These are phyloP conservation scores for Lachnellula subtilissima DNA, from an alignment of 2,329 filamentous ascomycete genomes.

Conservation along the genomic window DNA sequence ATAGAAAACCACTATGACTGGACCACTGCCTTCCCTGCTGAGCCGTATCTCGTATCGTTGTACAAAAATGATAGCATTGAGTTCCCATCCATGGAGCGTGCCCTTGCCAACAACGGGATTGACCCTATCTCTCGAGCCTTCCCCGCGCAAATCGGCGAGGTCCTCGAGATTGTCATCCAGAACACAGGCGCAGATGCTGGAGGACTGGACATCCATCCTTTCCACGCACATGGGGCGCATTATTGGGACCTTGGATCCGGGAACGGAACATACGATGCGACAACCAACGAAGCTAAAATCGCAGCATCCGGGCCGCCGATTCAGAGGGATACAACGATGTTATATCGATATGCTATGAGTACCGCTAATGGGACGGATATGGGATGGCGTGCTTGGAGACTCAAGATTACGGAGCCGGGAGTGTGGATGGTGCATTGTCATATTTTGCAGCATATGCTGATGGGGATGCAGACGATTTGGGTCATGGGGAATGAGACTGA, in stretches of 20 bases:
- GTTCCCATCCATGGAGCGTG: slow-evolving; percentile 40
- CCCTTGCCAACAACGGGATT: slow-evolving; percentile 38
- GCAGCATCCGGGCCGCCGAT: slow-evolving; percentile 7
- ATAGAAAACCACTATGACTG: slow-evolving; percentile 33
- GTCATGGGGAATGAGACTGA: slow-evolving; percentile 32
- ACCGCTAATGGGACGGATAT: slow-evolving; percentile 31
- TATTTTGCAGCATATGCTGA: slow-evolving; percentile 44
- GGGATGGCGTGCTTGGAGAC: slow-evolving; percentile 48
- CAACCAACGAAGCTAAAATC: slow-evolving; percentile 37
- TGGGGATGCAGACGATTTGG: slow-evolving; percentile 38
- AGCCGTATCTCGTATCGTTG: slow-evolving; percentile 42
- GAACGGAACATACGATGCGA: slow-evolving; percentile 39
- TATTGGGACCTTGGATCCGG: slow-evolving; percentile 42
- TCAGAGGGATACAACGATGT: slow-evolving; percentile 37
- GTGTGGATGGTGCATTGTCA: slow-evolving; percentile 49
- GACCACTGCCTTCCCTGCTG: slow-evolving; percentile 29
- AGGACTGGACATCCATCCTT: slow-evolving; percentile 40
- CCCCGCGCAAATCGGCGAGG: slow-evolving; percentile 43
- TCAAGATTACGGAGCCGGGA: slow-evolving; percentile 42
- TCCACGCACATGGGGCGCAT: slow-evolving; percentile 42
- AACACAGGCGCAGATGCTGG: slow-evolving; percentile 34
- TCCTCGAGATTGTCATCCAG: slow-evolving; percentile 42
- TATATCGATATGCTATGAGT: slow-evolving; percentile 41
- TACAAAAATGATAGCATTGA: slow-evolving; percentile 35
- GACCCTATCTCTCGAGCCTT: slow-evolving; percentile 39